Base-by-base conservation (phyloP, 2,329 filamentous ascomycete genomes). In the Cordyceps militaris region DNA sequence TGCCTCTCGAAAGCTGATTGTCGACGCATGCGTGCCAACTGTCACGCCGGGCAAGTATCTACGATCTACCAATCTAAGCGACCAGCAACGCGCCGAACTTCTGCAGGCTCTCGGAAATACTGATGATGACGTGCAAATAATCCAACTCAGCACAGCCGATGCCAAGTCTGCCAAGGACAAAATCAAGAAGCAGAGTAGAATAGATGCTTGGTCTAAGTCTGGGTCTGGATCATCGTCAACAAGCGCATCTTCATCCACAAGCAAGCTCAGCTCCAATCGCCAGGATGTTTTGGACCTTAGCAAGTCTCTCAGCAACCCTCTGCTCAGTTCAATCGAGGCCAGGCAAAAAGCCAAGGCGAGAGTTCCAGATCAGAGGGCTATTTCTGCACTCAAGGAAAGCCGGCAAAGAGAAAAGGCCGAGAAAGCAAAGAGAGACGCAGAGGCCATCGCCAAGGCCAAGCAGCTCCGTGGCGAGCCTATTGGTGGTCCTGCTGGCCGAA, bases 81-180 rank as follows among this genome's bases (percentile, higher is more conserved):
- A 83, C 36, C 85, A 88, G 58, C 91, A 97, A 68, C 91, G 92
- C 63, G 93, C 92, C 11, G 89, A 96, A 71, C 77, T 97, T 36
- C 74, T 85, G 52, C 80, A 83, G 65, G 83, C 82, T 9, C 70
- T 87, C 16, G 81, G 82, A 26, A 80, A 85, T 57, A 80, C 82
- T 5, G 76, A 80, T 46, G 82, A 84, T 32, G 74, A 80, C 10
- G 71, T 82, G 11, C 74, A 80, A 60, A 75, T 81, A 40, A 69
- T 79, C 21, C 71, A 76, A 51, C 66, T 74, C 16, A 76, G 67
- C 51, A 68, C 66, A 23, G 68, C 62, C 7, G 69, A 71, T 32
- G 71, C 61, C 24, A 63, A 62, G 10, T 64, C 63, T 43, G 42
- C 61, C 21, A 70, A 64, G 55, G 70, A 73, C 19, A 71, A 71